These are phyloP conservation scores for Cytospora chrysosperma DNA, from an alignment of 2,329 filamentous ascomycete species.

Conservation along the genomic window DNA sequence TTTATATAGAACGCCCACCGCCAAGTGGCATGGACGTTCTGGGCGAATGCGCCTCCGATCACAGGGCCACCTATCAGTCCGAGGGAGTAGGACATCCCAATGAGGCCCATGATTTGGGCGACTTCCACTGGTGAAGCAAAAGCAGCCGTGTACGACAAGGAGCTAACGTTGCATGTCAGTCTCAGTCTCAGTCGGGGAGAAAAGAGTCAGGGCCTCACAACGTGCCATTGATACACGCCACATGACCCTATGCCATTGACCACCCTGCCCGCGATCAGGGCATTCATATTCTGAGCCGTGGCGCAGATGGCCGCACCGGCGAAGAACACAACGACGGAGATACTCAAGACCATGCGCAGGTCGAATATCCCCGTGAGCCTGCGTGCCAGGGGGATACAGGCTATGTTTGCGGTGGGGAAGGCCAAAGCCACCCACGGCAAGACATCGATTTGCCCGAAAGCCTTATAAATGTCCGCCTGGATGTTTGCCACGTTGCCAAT, in stretches of 20 bases:
- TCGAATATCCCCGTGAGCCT: slow-evolving; percentile 36
- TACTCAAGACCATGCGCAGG: slow-evolving; percentile 32
- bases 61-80: slow-evolving; percentile 27
- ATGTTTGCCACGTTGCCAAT: slow-evolving; percentile 51
- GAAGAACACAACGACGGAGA: slow-evolving; percentile 31
- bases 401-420: slow-evolving; percentile 36
- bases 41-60: slow-evolving; percentile 35
- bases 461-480: slow-evolving; percentile 57
- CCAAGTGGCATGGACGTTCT: slow-evolving; percentile 40
- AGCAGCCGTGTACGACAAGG: background rate
- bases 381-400: slow-evolving; percentile 36
- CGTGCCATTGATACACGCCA: slow-evolving; percentile 34
- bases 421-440: slow-evolving; percentile 41
- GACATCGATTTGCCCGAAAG: slow-evolving; percentile 40
- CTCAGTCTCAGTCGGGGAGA: too few species aligned
- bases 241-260: slow-evolving; percentile 35
- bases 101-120: slow-evolving; percentile 29
- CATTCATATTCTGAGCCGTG: slow-evolving; percentile 31
- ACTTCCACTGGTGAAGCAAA: slow-evolving; percentile 26
- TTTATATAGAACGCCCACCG: slow-evolving; percentile 54
- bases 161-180: slow-evolving; percentile 25
- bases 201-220: slow-evolving; percentile 8
- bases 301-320: slow-evolving; percentile 34
- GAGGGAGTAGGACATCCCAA: slow-evolving; percentile 31
- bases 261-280: slow-evolving; percentile 35